Conservation (phyloP, 2,329 filamentous ascomycete species). For the Paracoccidioides lutzii region DNA sequence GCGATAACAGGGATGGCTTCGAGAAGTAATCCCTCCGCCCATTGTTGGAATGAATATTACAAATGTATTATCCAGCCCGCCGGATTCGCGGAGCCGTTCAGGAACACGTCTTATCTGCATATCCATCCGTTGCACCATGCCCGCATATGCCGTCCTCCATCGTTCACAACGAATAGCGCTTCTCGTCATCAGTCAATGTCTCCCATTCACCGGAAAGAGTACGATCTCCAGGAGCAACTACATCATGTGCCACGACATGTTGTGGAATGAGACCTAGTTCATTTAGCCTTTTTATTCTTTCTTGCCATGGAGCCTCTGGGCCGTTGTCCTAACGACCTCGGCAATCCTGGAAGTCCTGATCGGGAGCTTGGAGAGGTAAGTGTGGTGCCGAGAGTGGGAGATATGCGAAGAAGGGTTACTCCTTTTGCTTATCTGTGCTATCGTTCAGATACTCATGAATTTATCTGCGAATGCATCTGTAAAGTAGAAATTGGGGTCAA, state of each 20-base stretch:
- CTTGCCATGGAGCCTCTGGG: slow-evolving; percentile 40
- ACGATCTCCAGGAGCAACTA: slow-evolving; percentile 32
- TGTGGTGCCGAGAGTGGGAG: slow-evolving; percentile 51
- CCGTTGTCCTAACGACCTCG: slow-evolving; percentile 49
- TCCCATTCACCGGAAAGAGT: slow-evolving; percentile 34
- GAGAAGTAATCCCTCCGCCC: slow-evolving; percentile 48
- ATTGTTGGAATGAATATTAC: slow-evolving; percentile 53
- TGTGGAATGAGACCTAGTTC: slow-evolving; percentile 43
- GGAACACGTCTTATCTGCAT: slow-evolving; percentile 47
- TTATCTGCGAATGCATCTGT: slow-evolving; percentile 42
- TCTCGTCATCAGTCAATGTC: slow-evolving; percentile 25
- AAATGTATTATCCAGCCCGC: slow-evolving; percentile 51
- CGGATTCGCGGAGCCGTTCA: slow-evolving; percentile 42
- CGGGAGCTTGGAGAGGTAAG: slow-evolving; percentile 49
- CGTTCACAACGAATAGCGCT: slow-evolving; percentile 33
- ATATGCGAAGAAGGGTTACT: slow-evolving; percentile 46
- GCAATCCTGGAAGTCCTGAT: slow-evolving; percentile 44
- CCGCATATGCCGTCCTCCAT: slow-evolving; percentile 49
- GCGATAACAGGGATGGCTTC: slow-evolving; percentile 47
- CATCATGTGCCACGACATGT: slow-evolving; percentile 31
- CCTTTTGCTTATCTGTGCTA: slow-evolving; percentile 30
- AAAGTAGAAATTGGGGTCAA: slow-evolving; percentile 43
- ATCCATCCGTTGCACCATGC: slow-evolving; percentile 52
- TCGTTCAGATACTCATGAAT: slow-evolving; percentile 41
- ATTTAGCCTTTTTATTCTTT: slow-evolving; percentile 43